phyloP scores from a whole-genome alignment of 768 basidiomycete species.

The Trametopsis cervina region DNA sequence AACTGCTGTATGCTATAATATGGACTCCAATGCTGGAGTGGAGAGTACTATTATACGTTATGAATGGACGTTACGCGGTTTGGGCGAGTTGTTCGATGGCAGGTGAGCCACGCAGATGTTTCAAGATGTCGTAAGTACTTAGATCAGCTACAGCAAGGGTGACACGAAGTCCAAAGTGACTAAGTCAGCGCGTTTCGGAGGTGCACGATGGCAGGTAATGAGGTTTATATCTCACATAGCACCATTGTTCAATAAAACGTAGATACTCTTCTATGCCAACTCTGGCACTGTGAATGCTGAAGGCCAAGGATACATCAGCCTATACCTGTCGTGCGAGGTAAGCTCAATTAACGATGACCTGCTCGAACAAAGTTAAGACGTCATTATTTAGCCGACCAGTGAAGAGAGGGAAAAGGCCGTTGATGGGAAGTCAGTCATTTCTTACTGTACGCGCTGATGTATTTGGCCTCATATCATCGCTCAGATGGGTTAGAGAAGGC shows the following conservation, averaged over 20 bases:
- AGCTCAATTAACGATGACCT: constrained; percentile 1
- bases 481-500: constrained; percentile 82
- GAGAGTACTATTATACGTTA: constrained; percentile 56
- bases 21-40: constrained; percentile 27
- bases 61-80: constrained; percentile 72
- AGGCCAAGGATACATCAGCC: constrained; percentile 54
- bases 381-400: constrained; percentile 57
- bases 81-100: constrained; percentile 69
- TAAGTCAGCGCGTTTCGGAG: constrained; percentile 71
- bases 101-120: constrained; percentile 32
- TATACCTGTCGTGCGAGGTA: constrained; percentile 82
- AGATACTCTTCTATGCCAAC: constrained; percentile 84
- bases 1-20: constrained; percentile 1
- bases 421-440: constrained; percentile 42
- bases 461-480: background rate
- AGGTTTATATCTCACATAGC: background rate
- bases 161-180: constrained; percentile 72
- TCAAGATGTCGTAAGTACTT: background rate
- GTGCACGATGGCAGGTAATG: constrained; percentile 67
- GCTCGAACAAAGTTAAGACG: background rate
- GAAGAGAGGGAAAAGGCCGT: constrained; percentile 67
- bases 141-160: constrained; percentile 59
- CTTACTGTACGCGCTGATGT: background rate
- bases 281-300: constrained; percentile 56
- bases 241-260: background rate